These are phyloP conservation scores for Saccharomyces mikatae DNA, from an alignment of 805 yeast species.

Conservation along the genomic window DNA sequence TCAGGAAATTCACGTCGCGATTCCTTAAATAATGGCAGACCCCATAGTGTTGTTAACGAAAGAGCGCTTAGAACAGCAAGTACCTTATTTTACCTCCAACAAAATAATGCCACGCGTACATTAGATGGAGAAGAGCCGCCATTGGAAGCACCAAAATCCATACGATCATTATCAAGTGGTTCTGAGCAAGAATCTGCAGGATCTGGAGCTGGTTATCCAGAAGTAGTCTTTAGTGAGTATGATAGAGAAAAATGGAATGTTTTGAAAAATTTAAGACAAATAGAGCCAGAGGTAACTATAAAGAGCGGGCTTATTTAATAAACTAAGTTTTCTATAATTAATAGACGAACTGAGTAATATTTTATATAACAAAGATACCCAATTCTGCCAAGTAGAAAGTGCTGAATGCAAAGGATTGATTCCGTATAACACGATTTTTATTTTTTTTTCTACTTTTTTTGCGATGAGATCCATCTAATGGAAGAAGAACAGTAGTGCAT, in stretches of 20 bases:
- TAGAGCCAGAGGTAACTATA: background rate
- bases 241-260: constrained; percentile 32
- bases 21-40: constrained; percentile 7
- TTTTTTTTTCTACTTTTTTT: background rate
- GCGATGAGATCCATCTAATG: background rate
- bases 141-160: constrained; percentile 1
- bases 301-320: background rate
- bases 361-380: background rate
- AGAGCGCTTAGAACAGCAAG: constrained; percentile 9
- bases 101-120: constrained; percentile 5
- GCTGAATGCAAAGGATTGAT: too few relatives aligned
- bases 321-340: background rate
- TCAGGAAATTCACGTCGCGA: constrained; percentile 10
- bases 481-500: background rate
- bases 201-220: constrained; percentile 19
- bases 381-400: background rate
- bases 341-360: background rate
- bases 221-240: constrained; percentile 26
- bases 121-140: constrained; percentile 1
- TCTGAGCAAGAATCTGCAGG: constrained; percentile 6
- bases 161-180: constrained; percentile 3
- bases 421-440: background rate
- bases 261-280: constrained; percentile 1
- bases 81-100: constrained; percentile 9
- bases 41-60: constrained; percentile 13